Evolutionary conservation across 2,329 filamentous ascomycete species (phyloP).

Genomic region (Aspergillus felis): DNA sequence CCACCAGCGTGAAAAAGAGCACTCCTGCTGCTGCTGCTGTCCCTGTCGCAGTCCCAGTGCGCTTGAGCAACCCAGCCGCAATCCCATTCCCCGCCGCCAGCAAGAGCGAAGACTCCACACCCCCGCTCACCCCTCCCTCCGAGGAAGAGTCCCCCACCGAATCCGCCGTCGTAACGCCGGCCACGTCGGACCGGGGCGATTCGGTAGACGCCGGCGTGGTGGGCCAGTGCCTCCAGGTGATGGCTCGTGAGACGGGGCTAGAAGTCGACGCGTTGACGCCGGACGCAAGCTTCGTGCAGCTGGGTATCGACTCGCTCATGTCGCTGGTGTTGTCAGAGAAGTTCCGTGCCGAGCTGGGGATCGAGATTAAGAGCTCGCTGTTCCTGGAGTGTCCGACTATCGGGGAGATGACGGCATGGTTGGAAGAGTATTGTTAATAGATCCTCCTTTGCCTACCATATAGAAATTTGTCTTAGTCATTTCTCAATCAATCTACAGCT

Average conservation of each 20-base stretch:
- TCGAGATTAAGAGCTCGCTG: conserved; percentile 25
- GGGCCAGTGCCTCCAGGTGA: conserved; percentile 19
- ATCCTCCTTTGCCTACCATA: no score
- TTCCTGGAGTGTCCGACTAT: conserved; percentile 23
- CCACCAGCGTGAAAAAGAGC: background rate
- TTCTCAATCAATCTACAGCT: no score
- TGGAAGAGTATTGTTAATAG: conserved; percentile 9
- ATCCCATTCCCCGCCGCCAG: no score
- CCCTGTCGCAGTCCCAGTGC: no score
- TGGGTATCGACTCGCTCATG: conserved; percentile 38
- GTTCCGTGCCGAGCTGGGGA: conserved; percentile 26
- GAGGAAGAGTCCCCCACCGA: no score
- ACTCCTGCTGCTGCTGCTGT: no score
- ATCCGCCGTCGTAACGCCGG: background rate
- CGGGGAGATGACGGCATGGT: conserved; percentile 14
- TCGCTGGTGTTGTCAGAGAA: conserved; percentile 32
- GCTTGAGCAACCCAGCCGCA: no score
- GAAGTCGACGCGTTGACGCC: conserved; percentile 19
- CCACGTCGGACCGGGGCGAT: background rate
- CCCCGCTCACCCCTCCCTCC: no score
- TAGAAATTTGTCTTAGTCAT: no score
- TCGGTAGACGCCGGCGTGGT: conserved; percentile 1
- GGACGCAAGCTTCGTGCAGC: conserved; percentile 22
- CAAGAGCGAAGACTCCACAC: no score
- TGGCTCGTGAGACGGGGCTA: conserved; percentile 26